Evolutionary conservation across 2,329 filamentous ascomycete genomes (phyloP), one percentile per base, ranked within the genome.

Genomic region (Hypoxylon sp.): DNA sequence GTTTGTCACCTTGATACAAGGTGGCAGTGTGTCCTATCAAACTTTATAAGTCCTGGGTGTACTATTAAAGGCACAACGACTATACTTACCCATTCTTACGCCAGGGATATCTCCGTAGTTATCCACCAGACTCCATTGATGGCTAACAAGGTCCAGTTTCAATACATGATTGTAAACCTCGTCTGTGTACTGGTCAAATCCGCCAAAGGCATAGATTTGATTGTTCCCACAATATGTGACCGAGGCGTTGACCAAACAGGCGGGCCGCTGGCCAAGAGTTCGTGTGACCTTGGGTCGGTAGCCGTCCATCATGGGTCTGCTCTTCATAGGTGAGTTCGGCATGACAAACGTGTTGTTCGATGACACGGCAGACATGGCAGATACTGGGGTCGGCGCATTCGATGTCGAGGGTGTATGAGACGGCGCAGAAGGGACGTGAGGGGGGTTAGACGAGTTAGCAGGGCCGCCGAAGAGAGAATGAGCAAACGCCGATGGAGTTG

Each of bases 111-210:
- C 95, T 32, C 96, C 96, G 82, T 97, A 99, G 80, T 99, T 99
- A 81, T 98, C 96, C 19, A 99, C 95, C 53, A 99, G 83, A 71
- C 89, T 96, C 96, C 96, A 99, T 78, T 96, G 93, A 72, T 96
- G 90, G 68, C 91, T 94, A 66, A 91, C 85, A 68, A 99, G 86
- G 78, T 99, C 94, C 54, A 99, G 82, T 73, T 89, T 90, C 69
- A 99, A 84, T 43, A 99, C 96, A 81, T 99, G 96, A 76, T 99
- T 99, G 81, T 99, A 99, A 16, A 99, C 92, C 82, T 99, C 96
- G 78, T 99, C 96, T 0, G 96, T 99, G 77, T 97, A 98, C 79
- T 98, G 95, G 77, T 99, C 96, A 76, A 99, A 99, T 16, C 96
- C 96, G 45, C 96, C 96, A 83, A 99, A 99, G 9, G 95, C 96